Percentiles rank a stretch among this genome's conserved stretches.
Conservation (phyloP, 345 rosid genomes). For the Kandelia obovata region DNA sequence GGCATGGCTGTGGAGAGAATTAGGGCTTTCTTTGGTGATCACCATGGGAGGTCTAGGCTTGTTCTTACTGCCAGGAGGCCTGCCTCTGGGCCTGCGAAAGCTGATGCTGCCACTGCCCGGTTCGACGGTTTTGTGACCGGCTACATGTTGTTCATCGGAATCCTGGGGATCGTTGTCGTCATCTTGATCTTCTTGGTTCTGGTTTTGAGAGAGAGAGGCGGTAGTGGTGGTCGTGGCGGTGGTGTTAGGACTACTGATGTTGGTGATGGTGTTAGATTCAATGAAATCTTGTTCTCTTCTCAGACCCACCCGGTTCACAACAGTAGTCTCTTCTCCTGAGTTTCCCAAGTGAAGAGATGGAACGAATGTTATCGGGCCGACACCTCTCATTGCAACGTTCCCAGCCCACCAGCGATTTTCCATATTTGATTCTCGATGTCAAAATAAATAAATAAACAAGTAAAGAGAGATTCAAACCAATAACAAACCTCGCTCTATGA, state of each 20-base stretch:
- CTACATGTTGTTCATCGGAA: slow-evolving; percentile 25
- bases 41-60: slow-evolving; percentile 67
- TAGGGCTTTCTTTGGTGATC: slow-evolving; percentile 82
- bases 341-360: slow-evolving; percentile 47
- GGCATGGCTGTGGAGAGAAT: slow-evolving; percentile 78
- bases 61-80: slow-evolving; percentile 89
- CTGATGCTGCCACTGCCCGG: slow-evolving; percentile 47
- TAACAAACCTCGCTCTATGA: too few relatives aligned
- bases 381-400: slow-evolving; percentile 62
- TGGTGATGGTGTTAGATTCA: slow-evolving; percentile 16
- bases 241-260: slow-evolving; percentile 31
- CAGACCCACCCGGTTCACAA: slow-evolving; percentile 30
- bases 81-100: slow-evolving; percentile 72
- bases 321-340: slow-evolving; percentile 23
- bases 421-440: slow-evolving; percentile 33
- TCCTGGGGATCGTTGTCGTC: slow-evolving; percentile 23
- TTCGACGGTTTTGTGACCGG: slow-evolving; percentile 31
- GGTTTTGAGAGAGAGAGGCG: slow-evolving; percentile 17
- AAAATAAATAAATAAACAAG: too few relatives aligned
- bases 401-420: slow-evolving; percentile 91
- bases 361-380: slow-evolving; percentile 45
- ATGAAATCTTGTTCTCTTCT: slow-evolving; percentile 59
- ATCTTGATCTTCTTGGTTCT: slow-evolving; percentile 45
- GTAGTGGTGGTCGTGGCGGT: slow-evolving; percentile 24
- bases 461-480: too few relatives aligned